Conservation (phyloP, 1,284 basidiomycete species). For the Cronartium quercuum region DNA sequence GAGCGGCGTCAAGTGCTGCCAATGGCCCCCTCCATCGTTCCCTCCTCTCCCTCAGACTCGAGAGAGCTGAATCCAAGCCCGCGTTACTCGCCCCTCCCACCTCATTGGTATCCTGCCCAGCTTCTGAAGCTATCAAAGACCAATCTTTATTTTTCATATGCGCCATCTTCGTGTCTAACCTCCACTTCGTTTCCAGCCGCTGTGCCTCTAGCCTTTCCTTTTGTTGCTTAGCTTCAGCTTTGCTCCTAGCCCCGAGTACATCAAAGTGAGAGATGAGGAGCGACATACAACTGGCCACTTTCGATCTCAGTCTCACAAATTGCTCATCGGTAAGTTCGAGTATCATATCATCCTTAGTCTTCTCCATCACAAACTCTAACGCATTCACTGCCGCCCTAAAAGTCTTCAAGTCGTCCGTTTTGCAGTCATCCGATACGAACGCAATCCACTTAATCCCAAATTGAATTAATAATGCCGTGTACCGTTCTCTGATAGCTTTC, state of each 20-base stretch:
- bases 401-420: slow-evolving; percentile 89
- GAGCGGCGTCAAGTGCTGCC: slow-evolving; percentile 59
- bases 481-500: slow-evolving; percentile 62
- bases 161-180: slow-evolving; percentile 40
- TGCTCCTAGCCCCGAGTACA: slow-evolving; percentile 86
- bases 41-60: slow-evolving; percentile 34
- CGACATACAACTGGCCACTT: slow-evolving; percentile 94
- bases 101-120: slow-evolving; percentile 46
- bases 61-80: slow-evolving; percentile 40
- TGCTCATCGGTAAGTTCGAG: slow-evolving; percentile 79
- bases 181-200: slow-evolving; percentile 57
- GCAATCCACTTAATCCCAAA: slow-evolving; percentile 94
- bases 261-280: slow-evolving; percentile 96
- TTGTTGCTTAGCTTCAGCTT: slow-evolving; percentile 65
- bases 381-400: slow-evolving; percentile 98
- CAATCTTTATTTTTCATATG: slow-evolving; percentile 56
- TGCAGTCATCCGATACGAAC: slow-evolving; percentile 97
- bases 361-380: slow-evolving; percentile 83
- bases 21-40: slow-evolving; percentile 51
- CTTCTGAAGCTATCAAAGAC: slow-evolving; percentile 54
- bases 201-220: slow-evolving; percentile 62
- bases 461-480: slow-evolving; percentile 73
- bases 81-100: slow-evolving; percentile 36
- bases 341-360: slow-evolving; percentile 84
- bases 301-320: slow-evolving; percentile 79